Base-by-base conservation (phyloP, 2,329 filamentous ascomycete species). In the Huntiella decipiens region DNA sequence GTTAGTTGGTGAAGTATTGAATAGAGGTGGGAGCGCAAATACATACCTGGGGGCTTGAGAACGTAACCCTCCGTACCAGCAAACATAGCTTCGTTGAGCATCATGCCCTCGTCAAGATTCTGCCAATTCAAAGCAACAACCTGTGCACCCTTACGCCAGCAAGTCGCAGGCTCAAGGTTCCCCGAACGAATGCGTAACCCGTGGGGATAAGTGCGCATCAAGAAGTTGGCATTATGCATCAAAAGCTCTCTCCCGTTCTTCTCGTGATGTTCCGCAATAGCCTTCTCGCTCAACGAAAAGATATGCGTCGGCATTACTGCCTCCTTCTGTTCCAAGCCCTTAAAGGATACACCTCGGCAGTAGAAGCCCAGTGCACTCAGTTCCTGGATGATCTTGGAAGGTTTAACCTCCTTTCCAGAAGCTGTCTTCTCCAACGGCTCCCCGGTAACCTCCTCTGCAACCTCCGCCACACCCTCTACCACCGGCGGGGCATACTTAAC, bases 81-180 rank as follows among this genome's bases (percentile, higher is more conserved):
- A 60, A 94, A 94, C 84, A 93, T 91, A 54, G 76, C 87, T 56
- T 91, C 79, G 57, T 95, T 95, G 11, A 94, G 71, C 88, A 95
- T 95, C 79, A 92, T 92, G 31, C 84, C 86, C 54, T 84, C 80
- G 56, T 95, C 86, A 60, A 82, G 78, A 51, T 78, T 79, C 61
- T 96, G 87, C 84, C 87, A 96, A 62, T 95, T 95, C 50, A 96
- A 66, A 0, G 87, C 87, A 1, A 92, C 85, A 54, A 95, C 79
- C 60, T 95, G 87, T 3, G 92, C 79, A 11, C 87, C 87, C 52
- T 83, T 79, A 31, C 84, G 73, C 87, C 87, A 95, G 61, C 87
- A 91, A 3, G 79, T 70, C 1, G 77, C 73, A 4, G 88, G 86
- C 53, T 94, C 84, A 10, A 92, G 67, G 57, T 95, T 96, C 1